Base-by-base conservation (phyloP, 225 moss, liverwort and hornwort species). In the Pseudoscleropodium purum region DNA sequence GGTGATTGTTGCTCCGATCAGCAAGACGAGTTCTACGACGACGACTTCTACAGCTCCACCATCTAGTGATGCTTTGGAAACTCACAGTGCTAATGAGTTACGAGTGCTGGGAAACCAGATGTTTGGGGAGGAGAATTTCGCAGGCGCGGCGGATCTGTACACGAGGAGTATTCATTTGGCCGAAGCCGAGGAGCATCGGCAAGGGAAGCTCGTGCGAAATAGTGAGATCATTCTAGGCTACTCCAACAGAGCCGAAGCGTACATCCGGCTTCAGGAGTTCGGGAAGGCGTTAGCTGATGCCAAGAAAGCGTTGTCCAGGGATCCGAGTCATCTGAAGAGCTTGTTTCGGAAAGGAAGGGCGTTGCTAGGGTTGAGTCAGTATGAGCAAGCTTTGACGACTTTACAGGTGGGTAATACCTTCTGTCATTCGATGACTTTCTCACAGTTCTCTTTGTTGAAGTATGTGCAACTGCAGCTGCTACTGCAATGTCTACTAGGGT, bases 171-270 rank as follows among this genome's bases (percentile, higher is more conserved):
- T 97, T 39, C 87, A 39, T 36, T 91, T 95, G 52, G 98, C 97
- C 41, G 89, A 95, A 75, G 89, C 87, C 37, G 97, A 96, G 88
- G 97, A 96, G 88, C 89, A 92, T 19, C 88, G 85, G 61, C 86
- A 88, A 56, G 92, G 90, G 75, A 93, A 93, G 54, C 73, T 67
- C 27, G 91, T 91, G 64, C 83, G 94, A 59, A 93, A 94, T n/a
- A 94, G 92, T 84, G 98, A 98, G 87, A 91, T 98, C 60, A 94
- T 97, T 27, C 93, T 97, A 85, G 98, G 96, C 30, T 97, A 96
- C 79, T 98, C 98, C 78, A 98, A 98, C 89, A 94, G 98, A 45
- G 96, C 98, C 36, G 97, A 98, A 85, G 97, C 96, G 21, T 96
- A 96, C 91, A 96, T 98, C 68, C 95, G 97, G 45, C 90, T 98